A percentile compares a stretch with the other conserved stretches of the same genome.
These are phyloP conservation scores for Lyophyllum decastes DNA, from an alignment of 768 basidiomycete species.

Conservation along the genomic window DNA sequence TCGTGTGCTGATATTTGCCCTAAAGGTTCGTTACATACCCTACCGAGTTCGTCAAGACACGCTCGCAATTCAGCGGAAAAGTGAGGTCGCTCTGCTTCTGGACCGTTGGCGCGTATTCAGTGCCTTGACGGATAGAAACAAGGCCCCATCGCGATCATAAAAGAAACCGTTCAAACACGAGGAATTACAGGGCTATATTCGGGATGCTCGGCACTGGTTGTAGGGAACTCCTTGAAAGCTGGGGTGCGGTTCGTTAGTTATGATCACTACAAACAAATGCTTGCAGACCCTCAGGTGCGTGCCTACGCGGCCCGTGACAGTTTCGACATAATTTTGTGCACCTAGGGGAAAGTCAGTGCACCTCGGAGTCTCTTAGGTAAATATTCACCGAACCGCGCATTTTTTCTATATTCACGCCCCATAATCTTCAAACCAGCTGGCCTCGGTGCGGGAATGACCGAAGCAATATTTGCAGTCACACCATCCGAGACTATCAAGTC, in stretches of 20 bases:
- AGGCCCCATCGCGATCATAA: slow-evolving; percentile 72
- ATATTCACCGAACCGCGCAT: slow-evolving; percentile 6
- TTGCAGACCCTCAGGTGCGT: slow-evolving; percentile 82
- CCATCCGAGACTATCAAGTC: slow-evolving; percentile 99
- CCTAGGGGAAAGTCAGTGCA: slow-evolving; percentile 87
- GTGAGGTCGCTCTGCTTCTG: slow-evolving; percentile 30
- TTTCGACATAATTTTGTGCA: not conserved
- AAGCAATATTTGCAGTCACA: slow-evolving; percentile 93
- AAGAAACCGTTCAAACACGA: slow-evolving; percentile 69
- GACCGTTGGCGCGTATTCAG: not conserved
- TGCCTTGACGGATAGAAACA: slow-evolving; percentile 41
- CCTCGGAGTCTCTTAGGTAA: slow-evolving; percentile 81
- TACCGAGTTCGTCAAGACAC: slow-evolving; percentile 91
- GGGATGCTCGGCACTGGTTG: slow-evolving; percentile 84
- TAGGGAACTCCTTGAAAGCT: slow-evolving; percentile 92
- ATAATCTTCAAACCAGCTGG: slow-evolving; percentile 49
- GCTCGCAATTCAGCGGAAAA: slow-evolving; percentile 88
- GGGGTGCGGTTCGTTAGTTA: slow-evolving; percentile 96
- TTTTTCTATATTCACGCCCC: not conserved
- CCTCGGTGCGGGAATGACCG: slow-evolving; percentile 86
- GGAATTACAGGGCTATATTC: slow-evolving; percentile 91
- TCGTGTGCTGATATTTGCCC: slow-evolving; percentile 29
- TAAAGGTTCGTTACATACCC: slow-evolving; percentile 83
- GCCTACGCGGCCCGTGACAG: not conserved
- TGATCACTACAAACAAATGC: slow-evolving; percentile 82